Evolutionary conservation across 805 yeast species (phyloP).

Genomic region (Spencermartinsiella europaea): DNA sequence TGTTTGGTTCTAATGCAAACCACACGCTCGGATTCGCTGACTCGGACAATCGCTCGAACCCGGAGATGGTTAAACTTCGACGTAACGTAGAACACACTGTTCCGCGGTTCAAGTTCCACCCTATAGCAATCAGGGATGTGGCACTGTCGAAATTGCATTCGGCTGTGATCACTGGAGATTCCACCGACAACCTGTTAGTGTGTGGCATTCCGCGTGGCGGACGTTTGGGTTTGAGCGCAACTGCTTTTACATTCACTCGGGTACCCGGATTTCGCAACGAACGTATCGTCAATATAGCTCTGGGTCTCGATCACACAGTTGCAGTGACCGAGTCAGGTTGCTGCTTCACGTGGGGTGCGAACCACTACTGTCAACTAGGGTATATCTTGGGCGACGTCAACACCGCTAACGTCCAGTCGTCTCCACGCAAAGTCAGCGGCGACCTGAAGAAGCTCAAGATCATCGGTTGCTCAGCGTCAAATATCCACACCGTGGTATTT

Average conservation of each 20-base stretch:
- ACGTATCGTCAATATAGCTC: constrained; percentile 36
- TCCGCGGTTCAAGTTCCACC: constrained; percentile 27
- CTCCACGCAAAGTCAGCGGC: constrained; percentile 38
- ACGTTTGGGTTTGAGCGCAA: constrained; percentile 55
- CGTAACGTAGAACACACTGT: constrained; percentile 10
- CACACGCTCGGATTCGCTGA: constrained; percentile 65
- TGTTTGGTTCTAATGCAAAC: constrained; percentile 60
- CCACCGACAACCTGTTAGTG: constrained; percentile 43
- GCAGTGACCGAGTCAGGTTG: constrained; percentile 48
- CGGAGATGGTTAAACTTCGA: constrained; percentile 35
- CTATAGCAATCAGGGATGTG: constrained; percentile 44
- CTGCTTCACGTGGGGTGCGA: constrained; percentile 79
- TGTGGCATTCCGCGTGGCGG: constrained; percentile 71
- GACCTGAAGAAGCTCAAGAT: constrained; percentile 39
- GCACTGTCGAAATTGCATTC: constrained; percentile 64
- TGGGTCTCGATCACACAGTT: constrained; percentile 65
- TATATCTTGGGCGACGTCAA: constrained; percentile 31
- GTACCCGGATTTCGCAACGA: constrained; percentile 37
- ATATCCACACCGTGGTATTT: constrained; percentile 61
- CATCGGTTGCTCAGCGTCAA: constrained; percentile 55
- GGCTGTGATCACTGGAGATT: constrained; percentile 48
- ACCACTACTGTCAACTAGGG: constrained; percentile 64
- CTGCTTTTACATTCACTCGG: constrained; percentile 40
- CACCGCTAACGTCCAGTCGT: constrained; percentile 28
- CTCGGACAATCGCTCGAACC: constrained; percentile 46